These are phyloP conservation scores for Penicillium sp. DNA, from an alignment of 2,329 filamentous ascomycete species.

Conservation along the genomic window DNA sequence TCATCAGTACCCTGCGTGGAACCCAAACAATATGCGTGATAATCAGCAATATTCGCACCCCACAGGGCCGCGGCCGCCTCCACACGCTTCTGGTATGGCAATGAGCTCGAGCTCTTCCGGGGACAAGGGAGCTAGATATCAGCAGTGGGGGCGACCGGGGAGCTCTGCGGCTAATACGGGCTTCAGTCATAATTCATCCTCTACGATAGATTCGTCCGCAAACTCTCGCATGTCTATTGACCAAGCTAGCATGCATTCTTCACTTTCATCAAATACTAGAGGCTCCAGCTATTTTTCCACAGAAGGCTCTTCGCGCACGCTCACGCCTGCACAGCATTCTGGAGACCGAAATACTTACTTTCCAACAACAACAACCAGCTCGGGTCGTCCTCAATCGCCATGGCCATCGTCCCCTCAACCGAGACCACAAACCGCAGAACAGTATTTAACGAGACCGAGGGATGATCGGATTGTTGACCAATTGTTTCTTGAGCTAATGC, in stretches of 20 bases:
- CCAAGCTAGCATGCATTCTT: conserved; percentile 68
- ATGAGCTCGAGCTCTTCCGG: conserved; percentile 74
- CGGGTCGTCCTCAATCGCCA: conserved; percentile 34
- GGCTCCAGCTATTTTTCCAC: conserved; percentile 62
- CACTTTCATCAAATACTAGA: conserved; percentile 63
- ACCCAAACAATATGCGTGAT: conserved; percentile 56
- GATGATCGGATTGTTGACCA: conserved; percentile 80
- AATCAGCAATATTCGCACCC: conserved; percentile 60
- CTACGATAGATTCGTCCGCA: conserved; percentile 56
- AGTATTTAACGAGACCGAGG: conserved; percentile 49
- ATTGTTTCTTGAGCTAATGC: conserved; percentile 92
- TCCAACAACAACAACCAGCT: conserved; percentile 29
- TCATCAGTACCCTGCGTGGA: conserved; percentile 84
- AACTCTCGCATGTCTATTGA: conserved; percentile 65
- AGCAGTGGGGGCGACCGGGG: conserved; percentile 73
- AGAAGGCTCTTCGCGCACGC: conserved; percentile 54
- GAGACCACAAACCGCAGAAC: conserved; percentile 37
- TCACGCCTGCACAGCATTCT: conserved; percentile 41
- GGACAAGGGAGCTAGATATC: conserved; percentile 71
- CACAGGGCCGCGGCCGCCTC: conserved; percentile 66
- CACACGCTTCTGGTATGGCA: conserved; percentile 60
- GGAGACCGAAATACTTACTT: conserved; percentile 39
- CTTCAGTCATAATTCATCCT: conserved; percentile 64
- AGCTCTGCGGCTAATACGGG: conserved; percentile 61
- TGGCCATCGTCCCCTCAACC: conserved; percentile 35